Evolutionary conservation across 176 grass and related monocot genomes (phyloP).

Genomic region (Rhynchospora breviuscula): DNA sequence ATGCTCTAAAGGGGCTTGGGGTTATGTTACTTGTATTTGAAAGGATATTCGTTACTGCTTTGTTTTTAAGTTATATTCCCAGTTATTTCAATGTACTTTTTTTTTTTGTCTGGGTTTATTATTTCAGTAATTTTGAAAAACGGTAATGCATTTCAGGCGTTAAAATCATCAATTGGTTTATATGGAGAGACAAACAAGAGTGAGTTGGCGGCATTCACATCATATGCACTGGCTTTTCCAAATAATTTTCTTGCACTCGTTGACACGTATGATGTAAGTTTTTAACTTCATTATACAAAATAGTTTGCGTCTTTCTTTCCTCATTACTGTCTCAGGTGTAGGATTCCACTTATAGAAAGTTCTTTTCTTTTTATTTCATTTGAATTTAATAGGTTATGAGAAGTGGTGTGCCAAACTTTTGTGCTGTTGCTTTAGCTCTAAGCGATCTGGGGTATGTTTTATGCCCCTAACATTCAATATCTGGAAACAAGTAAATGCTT

Average conservation of each 20-base stretch:
- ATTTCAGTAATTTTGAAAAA: not conserved
- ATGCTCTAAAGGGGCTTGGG: not conserved
- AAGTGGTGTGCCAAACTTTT: constrained; percentile 96
- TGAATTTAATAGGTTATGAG: constrained; percentile 62
- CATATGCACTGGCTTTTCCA: constrained; percentile 97
- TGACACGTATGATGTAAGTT: constrained; percentile 94
- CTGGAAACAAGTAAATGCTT: not conserved
- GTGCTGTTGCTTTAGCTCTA: constrained; percentile 90
- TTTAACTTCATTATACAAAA: constrained; percentile 4
- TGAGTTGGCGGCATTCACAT: constrained; percentile 93
- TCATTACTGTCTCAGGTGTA: not conserved
- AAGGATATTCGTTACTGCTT: constrained; percentile 6
- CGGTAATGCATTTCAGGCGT: constrained; percentile 18
- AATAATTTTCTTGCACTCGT: constrained; percentile 83
- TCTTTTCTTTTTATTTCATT: not conserved
- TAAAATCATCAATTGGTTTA: constrained; percentile 45
- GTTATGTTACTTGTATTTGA: not conserved
- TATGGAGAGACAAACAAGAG: constrained; percentile 90
- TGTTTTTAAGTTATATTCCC: not conserved
- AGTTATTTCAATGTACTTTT: not conserved
- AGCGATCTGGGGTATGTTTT: constrained; percentile 75
- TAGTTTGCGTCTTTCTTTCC: not conserved
- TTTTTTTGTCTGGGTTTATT: not conserved
- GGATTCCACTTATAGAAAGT: not conserved
- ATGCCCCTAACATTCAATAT: constrained; percentile 9